Conservation (phyloP, 1,284 basidiomycete genomes). For the Mycosarcoma mackinlayi region DNA sequence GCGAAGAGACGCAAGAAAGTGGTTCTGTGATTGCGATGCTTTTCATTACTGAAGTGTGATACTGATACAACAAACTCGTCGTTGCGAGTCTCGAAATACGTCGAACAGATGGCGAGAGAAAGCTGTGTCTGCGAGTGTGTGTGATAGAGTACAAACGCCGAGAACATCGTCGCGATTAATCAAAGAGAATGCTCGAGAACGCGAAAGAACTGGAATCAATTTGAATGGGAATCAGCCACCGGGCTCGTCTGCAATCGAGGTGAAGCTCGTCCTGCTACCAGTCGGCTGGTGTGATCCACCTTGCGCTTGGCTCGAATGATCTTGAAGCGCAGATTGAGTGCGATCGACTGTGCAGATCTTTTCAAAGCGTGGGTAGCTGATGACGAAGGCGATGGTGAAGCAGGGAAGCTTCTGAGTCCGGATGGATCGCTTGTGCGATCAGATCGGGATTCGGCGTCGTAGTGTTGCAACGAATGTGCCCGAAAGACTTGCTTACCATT, state of each 20-base stretch:
- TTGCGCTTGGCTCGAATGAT: conserved; percentile 32
- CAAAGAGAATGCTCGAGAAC: too few relatives aligned
- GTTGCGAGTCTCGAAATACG: too few relatives aligned
- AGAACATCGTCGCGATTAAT: too few relatives aligned
- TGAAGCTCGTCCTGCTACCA: too few relatives aligned
- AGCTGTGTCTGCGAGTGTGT: background rate
- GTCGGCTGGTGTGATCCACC: conserved; percentile 13
- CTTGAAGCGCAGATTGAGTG: conserved; percentile 44
- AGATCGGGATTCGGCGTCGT: background rate
- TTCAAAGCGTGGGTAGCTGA: conserved; percentile 11
- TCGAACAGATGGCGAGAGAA: too few relatives aligned
- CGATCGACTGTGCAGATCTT: conserved; percentile 40
- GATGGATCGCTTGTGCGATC: background rate
- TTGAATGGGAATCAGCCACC: conserved; percentile 3
- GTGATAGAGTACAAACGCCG: too few relatives aligned
- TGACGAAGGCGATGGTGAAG: background rate
- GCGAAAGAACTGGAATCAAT: conserved; percentile 3
- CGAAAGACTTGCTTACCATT: background rate
- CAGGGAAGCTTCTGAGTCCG: background rate
- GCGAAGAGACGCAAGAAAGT: too few relatives aligned
- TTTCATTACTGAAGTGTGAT: too few relatives aligned
- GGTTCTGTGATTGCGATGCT: background rate
- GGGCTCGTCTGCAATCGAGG: conserved; percentile 18
- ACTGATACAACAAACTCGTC: too few relatives aligned
- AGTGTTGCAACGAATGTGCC: background rate